phyloP scores from a whole-genome alignment of 2,329 filamentous ascomycete genomes.

The Exophiala bonariae region DNA sequence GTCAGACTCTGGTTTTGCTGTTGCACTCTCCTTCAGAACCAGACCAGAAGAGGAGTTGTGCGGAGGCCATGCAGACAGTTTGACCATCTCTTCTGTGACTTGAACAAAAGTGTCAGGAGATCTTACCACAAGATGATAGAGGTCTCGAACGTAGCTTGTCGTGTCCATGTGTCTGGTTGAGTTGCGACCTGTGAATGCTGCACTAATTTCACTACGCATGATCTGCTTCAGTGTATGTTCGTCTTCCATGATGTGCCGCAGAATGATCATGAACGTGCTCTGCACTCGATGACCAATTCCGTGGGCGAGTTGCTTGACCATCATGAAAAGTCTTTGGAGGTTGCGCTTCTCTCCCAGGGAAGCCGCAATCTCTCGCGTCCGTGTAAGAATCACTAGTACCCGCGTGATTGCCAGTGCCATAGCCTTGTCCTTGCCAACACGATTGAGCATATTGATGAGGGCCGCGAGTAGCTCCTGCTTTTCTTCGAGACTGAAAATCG shows the following conservation, averaged over 20 bases:
- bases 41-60: conserved; percentile 14
- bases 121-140: conserved; percentile 78
- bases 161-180: conserved; percentile 64
- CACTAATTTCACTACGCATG: conserved; percentile 84
- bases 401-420: conserved; percentile 81
- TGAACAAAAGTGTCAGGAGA: conserved; percentile 84
- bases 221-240: conserved; percentile 86
- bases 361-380: conserved; percentile 72
- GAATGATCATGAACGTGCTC: conserved; percentile 72
- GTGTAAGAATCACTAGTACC: conserved; percentile 83
- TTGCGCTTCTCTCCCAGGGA: conserved; percentile 83
- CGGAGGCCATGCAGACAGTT: conserved; percentile 48
- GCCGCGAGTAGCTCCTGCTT: conserved; percentile 71
- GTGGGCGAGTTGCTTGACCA: conserved; percentile 88
- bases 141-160: conserved; percentile 69
- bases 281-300: conserved; percentile 74
- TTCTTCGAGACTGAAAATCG: conserved; percentile 64
- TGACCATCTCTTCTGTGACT: conserved; percentile 80
- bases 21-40: conserved; percentile 32
- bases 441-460: conserved; percentile 80
- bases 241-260: conserved; percentile 93
- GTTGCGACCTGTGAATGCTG: conserved; percentile 65
- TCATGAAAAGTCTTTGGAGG: conserved; percentile 85
- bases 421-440: conserved; percentile 81
- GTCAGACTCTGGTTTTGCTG: conserved; percentile 28